phyloP scores from a whole-genome alignment of 495 filamentous ascomycete species.

The Penicillium fimorum region DNA sequence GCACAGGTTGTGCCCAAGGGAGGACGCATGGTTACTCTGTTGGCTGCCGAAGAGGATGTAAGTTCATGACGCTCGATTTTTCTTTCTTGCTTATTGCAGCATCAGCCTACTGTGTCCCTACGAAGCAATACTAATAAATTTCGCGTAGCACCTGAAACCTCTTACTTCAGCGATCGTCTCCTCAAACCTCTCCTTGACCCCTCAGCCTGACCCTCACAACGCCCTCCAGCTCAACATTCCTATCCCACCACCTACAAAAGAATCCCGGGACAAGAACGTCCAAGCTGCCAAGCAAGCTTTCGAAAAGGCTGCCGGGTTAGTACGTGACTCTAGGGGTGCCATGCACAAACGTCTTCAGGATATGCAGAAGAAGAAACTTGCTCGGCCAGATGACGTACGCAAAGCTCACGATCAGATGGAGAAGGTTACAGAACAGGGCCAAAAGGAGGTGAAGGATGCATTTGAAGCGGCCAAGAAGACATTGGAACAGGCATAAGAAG shows the following conservation, averaged over 20 bases:
- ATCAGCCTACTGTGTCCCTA: neutral
- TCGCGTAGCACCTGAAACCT: conserved; percentile 62
- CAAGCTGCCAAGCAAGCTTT: conserved; percentile 58
- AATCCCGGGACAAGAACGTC: conserved; percentile 53
- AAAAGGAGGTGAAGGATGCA: conserved; percentile 62
- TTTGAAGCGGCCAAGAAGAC: conserved; percentile 65
- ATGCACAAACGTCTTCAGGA: conserved; percentile 66
- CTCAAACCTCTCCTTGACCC: conserved; percentile 68
- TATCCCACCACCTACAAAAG: conserved; percentile 67
- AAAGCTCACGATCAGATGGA: conserved; percentile 69
- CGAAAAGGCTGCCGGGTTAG: conserved; percentile 53
- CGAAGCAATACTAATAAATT: conserved; percentile 1
- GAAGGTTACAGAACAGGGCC: conserved; percentile 68
- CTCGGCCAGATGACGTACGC: conserved; percentile 63
- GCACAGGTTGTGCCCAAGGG: conserved; percentile 74
- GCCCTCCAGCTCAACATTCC: conserved; percentile 68
- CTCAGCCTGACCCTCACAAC: conserved; percentile 66
- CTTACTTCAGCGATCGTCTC: conserved; percentile 67
- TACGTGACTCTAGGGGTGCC: conserved; percentile 54
- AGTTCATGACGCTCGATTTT: conserved; percentile 20
- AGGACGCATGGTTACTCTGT: conserved; percentile 62
- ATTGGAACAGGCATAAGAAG: conserved; percentile 44
- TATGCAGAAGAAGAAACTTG: conserved; percentile 54
- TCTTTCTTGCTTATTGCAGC: neutral
- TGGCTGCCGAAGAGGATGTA: conserved; percentile 63